Percentiles rank a stretch among this genome's conserved stretches.
phyloP scores from a whole-genome alignment of 257 asterid genomes.

The Solanum virginianum region DNA sequence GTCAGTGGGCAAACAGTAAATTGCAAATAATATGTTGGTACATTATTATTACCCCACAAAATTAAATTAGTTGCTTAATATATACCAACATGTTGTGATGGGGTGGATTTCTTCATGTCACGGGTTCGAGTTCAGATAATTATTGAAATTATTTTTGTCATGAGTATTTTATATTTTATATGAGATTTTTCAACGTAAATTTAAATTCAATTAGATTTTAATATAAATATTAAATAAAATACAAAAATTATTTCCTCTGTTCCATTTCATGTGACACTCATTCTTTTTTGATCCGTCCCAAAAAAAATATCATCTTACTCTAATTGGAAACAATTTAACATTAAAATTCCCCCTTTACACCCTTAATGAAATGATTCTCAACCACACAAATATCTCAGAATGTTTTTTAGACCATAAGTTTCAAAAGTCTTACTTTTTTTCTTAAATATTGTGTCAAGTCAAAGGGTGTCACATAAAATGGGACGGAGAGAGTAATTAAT shows the following conservation, averaged over 20 bases:
- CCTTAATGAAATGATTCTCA: too few relatives aligned
- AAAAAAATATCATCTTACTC: too few relatives aligned
- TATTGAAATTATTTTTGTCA: background rate
- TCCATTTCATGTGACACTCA: too few relatives aligned
- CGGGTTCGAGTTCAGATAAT: background rate
- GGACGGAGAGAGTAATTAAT: background rate
- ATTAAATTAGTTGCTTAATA: background rate
- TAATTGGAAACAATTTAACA: too few relatives aligned
- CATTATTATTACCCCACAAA: background rate
- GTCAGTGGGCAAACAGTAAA: background rate
- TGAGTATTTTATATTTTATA: background rate
- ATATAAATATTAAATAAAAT: background rate
- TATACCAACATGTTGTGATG: background rate
- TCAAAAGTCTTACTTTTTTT: too few relatives aligned
- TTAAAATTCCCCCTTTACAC: too few relatives aligned
- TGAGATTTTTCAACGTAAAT: background rate
- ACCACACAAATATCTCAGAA: too few relatives aligned
- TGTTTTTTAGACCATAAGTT: too few relatives aligned
- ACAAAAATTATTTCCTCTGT: too few relatives aligned
- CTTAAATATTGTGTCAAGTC: too few relatives aligned
- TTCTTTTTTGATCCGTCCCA: too few relatives aligned
- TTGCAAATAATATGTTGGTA: background rate
- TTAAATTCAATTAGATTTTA: background rate
- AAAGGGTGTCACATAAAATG: too few relatives aligned
- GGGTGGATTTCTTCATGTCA: background rate